Evolutionary conservation across 805 yeast genomes (phyloP), one percentile per base, ranked within the genome.

Genomic region (Candida xyloterini): DNA sequence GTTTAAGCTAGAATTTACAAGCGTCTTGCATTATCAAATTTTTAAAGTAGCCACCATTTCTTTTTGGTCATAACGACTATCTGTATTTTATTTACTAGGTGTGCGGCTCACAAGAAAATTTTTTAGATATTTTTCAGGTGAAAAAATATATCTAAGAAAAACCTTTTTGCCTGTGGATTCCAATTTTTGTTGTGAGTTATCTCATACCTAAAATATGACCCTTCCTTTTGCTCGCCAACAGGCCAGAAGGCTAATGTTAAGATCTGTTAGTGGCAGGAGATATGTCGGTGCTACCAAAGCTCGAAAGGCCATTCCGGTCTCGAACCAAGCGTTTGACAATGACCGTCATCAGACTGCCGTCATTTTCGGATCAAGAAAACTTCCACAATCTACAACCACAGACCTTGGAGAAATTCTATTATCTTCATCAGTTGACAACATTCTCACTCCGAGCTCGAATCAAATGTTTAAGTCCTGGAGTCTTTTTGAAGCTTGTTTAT

Each of bases 401-500:
- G 35, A 33, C 6, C 18, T 38, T 10, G 44, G 42, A 11, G 38
- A 32, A 21, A 33, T 43, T 11, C 38, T 42, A 9, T 33, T 43
- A 8, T 52, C 62, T n/a, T 44, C 59, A 4, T 34, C 53, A 4
- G 35, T 44, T n/a, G 65, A 60, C 42, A 50, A 51, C 10, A 52
- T 58, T 30, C 40, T 57, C 26, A 57, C 62, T 4, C 53, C 60
- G 10, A 48, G 53, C 13, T 54, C 55, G 8, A 43, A 53, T 2
- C 47, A 50, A 7, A 44, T 50, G 13, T 33, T 52, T 22, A 60
- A 59, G 40, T 46, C 57, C 6, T 88, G 90, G 79, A 76, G 90
- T 3, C 62, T 88, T 25, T 68, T 87, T 28, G 95, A 88, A 51
- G 91, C 93, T 0, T 81, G 90, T 48, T 55, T 88, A 23, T 76